Base-by-base conservation (phyloP, 1,284 basidiomycete genomes). In the Sporisorium exsertum region DNA sequence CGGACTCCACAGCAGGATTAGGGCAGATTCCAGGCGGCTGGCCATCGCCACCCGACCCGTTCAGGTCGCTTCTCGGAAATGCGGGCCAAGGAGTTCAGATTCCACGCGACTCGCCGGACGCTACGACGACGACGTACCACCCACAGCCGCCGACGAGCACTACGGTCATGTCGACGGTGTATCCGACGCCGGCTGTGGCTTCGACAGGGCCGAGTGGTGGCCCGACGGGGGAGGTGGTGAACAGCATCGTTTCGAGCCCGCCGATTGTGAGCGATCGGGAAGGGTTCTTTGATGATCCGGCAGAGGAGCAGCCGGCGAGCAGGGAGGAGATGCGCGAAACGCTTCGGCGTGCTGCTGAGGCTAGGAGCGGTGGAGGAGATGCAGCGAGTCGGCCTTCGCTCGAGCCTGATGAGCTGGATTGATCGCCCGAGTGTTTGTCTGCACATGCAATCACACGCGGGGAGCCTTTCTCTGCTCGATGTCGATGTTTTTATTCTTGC, bases 331-430 rank as follows among this genome's bases (percentile, higher is more conserved):
- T 67, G 68, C 56, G 73, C 13, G 73, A 72, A 37, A 62, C 47
- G 35, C 16, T 65, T 12, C 50, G 68, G 26, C 29, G 61, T 12
- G 73, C 73, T 13, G 69, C 69, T 5, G 73, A 68, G 29, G 57
- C 58, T 4, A 52, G 71, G 24, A 53, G 32, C 4, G 24, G 49
- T 7, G 16, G 26, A 18, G 37, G 37, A 33, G 26, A 22, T 35
- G 54, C 29, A 10, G 10, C 32, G 20, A 29, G 58, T 16, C 54
- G 33, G 32, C 51, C 51, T 24, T 16, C n/a, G 35, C 47, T 77
- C 8, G 66, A 77, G 35, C 75, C 75, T 5, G 75, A 77, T 54
- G 74, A 77, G 52, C 53, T 77, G 18, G 74, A 77, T 53, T 77
- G 62, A 62, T 20, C 27, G 7, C 3, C 20, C 20, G 16, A n/a